Conservation (phyloP, 179 eudicot genomes). For the Gypsophila paniculata region DNA sequence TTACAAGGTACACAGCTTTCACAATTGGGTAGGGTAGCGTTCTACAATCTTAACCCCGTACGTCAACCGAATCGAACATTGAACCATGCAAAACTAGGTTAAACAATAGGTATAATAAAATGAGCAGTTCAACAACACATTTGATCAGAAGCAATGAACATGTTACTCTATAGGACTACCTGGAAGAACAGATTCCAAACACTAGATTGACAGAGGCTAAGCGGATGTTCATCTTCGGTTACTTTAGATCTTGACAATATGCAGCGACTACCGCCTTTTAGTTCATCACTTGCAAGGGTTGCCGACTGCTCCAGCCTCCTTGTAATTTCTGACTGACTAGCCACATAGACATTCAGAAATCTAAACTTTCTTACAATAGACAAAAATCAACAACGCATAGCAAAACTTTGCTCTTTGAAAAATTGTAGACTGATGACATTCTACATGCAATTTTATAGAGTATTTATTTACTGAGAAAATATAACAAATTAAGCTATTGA, state of each 20-base stretch:
- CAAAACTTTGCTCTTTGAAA: neutral
- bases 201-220: constrained; percentile 85
- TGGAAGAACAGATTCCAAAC: constrained; percentile 94
- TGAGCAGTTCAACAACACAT: neutral
- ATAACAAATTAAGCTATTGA: neutral
- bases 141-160: neutral
- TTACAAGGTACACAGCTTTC: neutral
- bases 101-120: neutral
- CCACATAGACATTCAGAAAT: constrained; percentile 69
- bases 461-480: no score
- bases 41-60: neutral
- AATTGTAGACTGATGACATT: neutral
- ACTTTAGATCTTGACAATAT: constrained; percentile 72
- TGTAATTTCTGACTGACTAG: constrained; percentile 95
- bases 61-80: neutral
- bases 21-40: no score
- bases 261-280: constrained; percentile 41
- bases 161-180: constrained; percentile 38
- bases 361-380: constrained; percentile 25
- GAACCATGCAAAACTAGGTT: neutral
- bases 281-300: constrained; percentile 40
- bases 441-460: neutral
- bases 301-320: constrained; percentile 70
- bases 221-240: constrained; percentile 84
- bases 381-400: neutral